Evolutionary conservation across 345 rosid species (phyloP), one percentile per base, ranked within the genome.

Genomic region (Euphorbia lathyris): DNA sequence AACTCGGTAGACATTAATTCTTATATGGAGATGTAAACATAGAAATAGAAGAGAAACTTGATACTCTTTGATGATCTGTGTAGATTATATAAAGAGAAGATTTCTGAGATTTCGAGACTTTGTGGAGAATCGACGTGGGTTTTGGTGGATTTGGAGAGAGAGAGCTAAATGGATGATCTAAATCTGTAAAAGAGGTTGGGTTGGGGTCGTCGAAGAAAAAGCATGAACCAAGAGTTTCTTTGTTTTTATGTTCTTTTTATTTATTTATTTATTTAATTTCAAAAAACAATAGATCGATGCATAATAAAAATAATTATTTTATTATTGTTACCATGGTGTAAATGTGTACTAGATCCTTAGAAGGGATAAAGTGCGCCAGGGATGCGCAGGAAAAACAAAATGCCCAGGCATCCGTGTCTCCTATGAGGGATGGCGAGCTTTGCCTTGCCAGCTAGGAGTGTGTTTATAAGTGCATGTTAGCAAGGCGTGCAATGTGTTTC

Each of bases 191-290:
- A 51, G 58, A n/a, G 69, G 29, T 38, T 63, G 22, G 7, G 64
- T 55, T 47, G 34, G 14, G 42, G 51, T 67, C 74, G 67, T 71
- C 65, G 66, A 70, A 68, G 48, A 69, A 23, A 60, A 56, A 80
- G 75, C 71, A 75, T 64, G 83, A 81, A 75, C 71, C 79, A 43
- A 68, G 74, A 60, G 75, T 55, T 76, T 42, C 65, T 48, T 65
- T 60, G 52, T 62, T 65, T 73, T 68, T 65, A 70, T 43, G 25
- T 23, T 42, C n/a, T 38, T 48, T 53, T n/a, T 47, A 48, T 16
- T 14, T 63, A 9, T 45, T 36, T 6, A 16, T 25, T 34, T 32
- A 55, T 7, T 17, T 17, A 29, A 0, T 66, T 23, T 43, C 14
- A 70, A 65, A 63, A n/a, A 53, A 51, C n/a, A 48, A 13, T 48